A percentile compares a stretch with the other conserved stretches of the same genome.
phyloP scores from a whole-genome alignment of 345 rosid species.

The Mangifera indica region DNA sequence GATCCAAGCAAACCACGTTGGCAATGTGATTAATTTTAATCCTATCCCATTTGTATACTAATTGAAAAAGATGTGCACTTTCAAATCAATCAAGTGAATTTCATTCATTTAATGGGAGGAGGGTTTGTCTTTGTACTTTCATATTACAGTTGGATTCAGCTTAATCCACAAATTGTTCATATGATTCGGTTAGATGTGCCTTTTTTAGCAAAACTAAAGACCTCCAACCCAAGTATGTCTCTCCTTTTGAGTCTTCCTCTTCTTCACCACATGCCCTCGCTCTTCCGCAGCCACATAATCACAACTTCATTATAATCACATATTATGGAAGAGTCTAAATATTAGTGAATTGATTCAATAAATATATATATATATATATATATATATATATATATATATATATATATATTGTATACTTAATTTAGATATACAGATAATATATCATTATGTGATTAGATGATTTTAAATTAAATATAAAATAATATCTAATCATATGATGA shows the following conservation, averaged over 20 bases:
- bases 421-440: no score
- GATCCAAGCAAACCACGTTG: neutral
- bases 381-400: no score
- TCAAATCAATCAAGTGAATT: neutral
- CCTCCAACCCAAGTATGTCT: neutral
- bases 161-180: neutral
- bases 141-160: neutral
- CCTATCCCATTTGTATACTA: no score
- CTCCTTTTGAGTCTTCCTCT: neutral
- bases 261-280: constrained; percentile 1
- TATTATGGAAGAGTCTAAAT: no score
- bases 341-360: no score
- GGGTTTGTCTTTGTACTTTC: neutral
- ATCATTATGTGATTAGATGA: no score
- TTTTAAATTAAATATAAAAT: no score
- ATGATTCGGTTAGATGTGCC: constrained; percentile 10
- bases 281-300: neutral
- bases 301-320: no score
- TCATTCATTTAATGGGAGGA: neutral
- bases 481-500: no score
- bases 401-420: no score
- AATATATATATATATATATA: no score
- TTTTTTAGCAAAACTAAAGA: neutral
- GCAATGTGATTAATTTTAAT: neutral
- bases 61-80: neutral